These are phyloP conservation scores for Elsinoe batatas DNA, from an alignment of 2,329 filamentous ascomycete genomes.

Conservation along the genomic window DNA sequence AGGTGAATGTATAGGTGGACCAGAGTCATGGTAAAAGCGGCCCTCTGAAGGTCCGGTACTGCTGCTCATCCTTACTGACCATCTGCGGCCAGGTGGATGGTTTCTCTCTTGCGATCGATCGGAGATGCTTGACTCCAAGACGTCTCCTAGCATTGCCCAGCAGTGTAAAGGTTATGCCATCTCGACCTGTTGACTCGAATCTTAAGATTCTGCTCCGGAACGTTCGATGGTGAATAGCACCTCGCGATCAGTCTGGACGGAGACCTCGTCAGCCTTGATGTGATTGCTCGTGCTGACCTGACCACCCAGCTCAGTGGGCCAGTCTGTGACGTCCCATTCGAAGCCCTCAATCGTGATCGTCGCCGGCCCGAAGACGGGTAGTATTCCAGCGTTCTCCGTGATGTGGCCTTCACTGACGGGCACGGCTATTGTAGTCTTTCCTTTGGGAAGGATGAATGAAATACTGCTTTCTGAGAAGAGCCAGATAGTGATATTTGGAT, in stretches of 20 bases:
- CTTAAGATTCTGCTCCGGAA: not conserved
- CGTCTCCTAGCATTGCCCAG: no score
- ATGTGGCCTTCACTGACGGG: conserved; percentile 46
- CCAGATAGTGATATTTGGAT: conserved; percentile 49
- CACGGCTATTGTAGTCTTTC: conserved; percentile 58
- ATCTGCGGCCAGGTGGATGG: no score
- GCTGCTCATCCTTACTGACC: no score
- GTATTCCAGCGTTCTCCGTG: conserved; percentile 71
- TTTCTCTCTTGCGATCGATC: no score
- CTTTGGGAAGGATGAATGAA: conserved; percentile 66
- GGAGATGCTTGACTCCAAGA: no score
- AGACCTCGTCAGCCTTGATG: conserved; percentile 31
- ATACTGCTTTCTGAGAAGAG: conserved; percentile 73
- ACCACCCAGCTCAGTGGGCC: conserved; percentile 51
- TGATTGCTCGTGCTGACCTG: conserved; percentile 44
- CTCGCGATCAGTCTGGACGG: conserved; percentile 32
- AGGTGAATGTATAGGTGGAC: no score
- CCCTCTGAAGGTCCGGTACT: no score
- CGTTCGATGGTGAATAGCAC: conserved; percentile 39
- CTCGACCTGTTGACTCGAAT: not conserved
- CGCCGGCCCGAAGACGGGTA: conserved; percentile 72
- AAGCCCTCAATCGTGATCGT: conserved; percentile 70
- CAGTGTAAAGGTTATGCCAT: not conserved
- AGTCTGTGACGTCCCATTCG: conserved; percentile 81
- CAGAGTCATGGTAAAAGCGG: no score